These are phyloP conservation scores for Starmera pachycereana DNA, from an alignment of 805 yeast genomes.

Conservation along the genomic window DNA sequence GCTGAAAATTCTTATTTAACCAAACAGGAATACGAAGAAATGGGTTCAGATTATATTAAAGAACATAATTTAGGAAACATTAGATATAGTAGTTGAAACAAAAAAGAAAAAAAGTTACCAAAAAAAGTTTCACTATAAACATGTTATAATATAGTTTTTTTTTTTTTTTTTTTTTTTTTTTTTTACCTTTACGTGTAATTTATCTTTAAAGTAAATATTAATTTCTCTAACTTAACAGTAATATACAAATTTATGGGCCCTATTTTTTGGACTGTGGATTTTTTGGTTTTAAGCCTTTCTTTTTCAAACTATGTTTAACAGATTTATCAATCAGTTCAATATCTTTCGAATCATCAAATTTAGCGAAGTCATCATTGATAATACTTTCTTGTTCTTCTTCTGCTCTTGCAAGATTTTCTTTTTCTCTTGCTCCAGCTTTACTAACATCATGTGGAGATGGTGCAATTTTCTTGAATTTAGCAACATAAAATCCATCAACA, in stretches of 20 bases:
- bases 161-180: no score
- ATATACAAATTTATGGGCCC: no score
- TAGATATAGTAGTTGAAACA: neutral
- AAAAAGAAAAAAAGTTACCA: no score
- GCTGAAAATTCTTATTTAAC: slow-evolving; percentile 43
- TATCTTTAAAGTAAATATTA: no score
- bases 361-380: slow-evolving; percentile 79
- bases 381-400: slow-evolving; percentile 77
- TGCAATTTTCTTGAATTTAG: slow-evolving; percentile 87
- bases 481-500: slow-evolving; percentile 97
- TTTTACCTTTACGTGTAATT: no score
- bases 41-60: slow-evolving; percentile 81
- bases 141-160: no score
- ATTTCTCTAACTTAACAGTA: no score
- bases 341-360: slow-evolving; percentile 70
- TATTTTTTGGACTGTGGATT: slow-evolving; percentile 10
- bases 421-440: slow-evolving; percentile 82
- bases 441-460: slow-evolving; percentile 77
- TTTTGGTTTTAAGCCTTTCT: slow-evolving; percentile 66
- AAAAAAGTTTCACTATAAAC: no score
- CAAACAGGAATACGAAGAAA: slow-evolving; percentile 70
- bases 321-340: slow-evolving; percentile 58
- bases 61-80: slow-evolving; percentile 74
- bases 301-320: slow-evolving; percentile 52
- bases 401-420: slow-evolving; percentile 70